Percentiles rank a stretch among this genome's conserved stretches.
Conservation (phyloP, 345 rosid species). For the Schrenkiella parvula region DNA sequence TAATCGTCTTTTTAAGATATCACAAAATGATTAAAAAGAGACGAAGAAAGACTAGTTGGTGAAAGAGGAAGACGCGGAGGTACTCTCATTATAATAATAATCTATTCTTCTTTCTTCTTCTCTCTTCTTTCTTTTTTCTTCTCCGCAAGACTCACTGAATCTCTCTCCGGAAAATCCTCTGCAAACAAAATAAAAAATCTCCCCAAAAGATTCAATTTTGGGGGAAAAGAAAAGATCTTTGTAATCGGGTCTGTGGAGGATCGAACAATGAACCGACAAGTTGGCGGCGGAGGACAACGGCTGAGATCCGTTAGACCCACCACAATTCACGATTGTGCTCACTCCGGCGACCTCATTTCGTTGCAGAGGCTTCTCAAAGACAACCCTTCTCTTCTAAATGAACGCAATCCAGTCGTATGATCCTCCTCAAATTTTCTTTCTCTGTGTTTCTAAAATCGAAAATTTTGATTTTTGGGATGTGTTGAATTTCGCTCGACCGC, state of each 20-base stretch:
- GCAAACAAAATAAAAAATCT: background rate
- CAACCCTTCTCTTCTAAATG: slow-evolving; percentile 75
- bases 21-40: background rate
- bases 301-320: slow-evolving; percentile 65
- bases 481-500: no score
- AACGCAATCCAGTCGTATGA: slow-evolving; percentile 83
- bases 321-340: slow-evolving; percentile 87
- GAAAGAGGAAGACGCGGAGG: slow-evolving; percentile 46
- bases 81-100: background rate
- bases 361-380: slow-evolving; percentile 67
- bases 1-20: background rate
- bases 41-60: slow-evolving; percentile 4
- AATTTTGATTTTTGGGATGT: no score
- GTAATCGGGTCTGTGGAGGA: background rate
- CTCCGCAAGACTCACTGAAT: background rate
- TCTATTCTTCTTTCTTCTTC: background rate
- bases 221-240: background rate
- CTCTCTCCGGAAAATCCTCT: slow-evolving; percentile 22
- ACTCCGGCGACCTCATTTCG: slow-evolving; percentile 67
- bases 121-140: background rate
- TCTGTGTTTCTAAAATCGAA: no score
- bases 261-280: slow-evolving; percentile 42
- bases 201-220: background rate
- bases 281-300: slow-evolving; percentile 49
- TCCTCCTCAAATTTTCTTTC: background rate